Evolutionary conservation across 1,284 basidiomycete species (phyloP).

Genomic region (Ustilago tritici): DNA sequence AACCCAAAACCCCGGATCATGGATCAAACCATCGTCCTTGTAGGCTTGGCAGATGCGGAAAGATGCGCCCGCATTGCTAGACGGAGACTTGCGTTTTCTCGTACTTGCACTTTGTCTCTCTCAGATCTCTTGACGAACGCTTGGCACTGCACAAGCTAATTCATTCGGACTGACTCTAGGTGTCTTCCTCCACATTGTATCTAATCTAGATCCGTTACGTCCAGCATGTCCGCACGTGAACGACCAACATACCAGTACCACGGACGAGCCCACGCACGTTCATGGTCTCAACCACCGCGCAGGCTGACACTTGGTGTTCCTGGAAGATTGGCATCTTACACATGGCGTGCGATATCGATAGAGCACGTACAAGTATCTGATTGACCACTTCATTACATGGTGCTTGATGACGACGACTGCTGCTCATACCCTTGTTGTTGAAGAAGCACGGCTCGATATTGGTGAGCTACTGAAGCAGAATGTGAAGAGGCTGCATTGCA

Average conservation of each 20-base stretch:
- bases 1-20: neutral
- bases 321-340: neutral
- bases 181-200: neutral
- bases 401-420: neutral
- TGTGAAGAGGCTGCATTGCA: neutral
- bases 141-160: neutral
- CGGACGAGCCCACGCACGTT: neutral
- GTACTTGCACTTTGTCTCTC: neutral
- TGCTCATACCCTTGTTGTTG: neutral
- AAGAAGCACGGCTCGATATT: neutral
- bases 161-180: neutral
- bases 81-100: neutral
- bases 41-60: neutral
- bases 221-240: neutral
- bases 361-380: neutral
- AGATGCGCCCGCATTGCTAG: neutral
- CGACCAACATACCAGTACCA: neutral
- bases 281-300: too few relatives aligned
- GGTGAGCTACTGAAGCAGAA: neutral
- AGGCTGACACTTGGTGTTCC: neutral
- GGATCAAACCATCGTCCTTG: neutral
- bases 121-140: neutral
- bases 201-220: neutral
- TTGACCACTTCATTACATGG: neutral
- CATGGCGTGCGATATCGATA: neutral